A percentile compares a stretch with the other conserved stretches of the same genome.
Evolutionary conservation across 352 stramenopile species (phyloP).

Genomic region (Albugo laibachii): DNA sequence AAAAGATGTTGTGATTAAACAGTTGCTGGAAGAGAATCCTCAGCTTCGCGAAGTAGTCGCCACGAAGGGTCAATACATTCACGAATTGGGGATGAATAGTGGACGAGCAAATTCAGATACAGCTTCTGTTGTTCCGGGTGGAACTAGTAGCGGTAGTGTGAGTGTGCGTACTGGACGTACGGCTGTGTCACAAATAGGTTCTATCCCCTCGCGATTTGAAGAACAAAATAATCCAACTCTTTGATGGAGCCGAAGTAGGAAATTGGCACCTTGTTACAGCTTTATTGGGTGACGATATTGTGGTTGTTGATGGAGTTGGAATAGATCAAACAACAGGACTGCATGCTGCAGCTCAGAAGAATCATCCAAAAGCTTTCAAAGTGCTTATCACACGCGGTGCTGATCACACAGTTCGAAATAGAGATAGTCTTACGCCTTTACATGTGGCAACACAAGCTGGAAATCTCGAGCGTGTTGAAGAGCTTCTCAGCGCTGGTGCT

Average conservation of each 20-base stretch:
- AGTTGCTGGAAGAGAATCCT: constrained; percentile 64
- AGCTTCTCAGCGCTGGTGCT: constrained; percentile 40
- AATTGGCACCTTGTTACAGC: constrained; percentile 69
- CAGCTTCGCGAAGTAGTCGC: constrained; percentile 53
- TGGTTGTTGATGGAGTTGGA: constrained; percentile 70
- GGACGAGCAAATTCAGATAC: constrained; percentile 6
- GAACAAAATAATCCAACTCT: constrained; percentile 80
- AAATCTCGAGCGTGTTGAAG: constrained; percentile 53
- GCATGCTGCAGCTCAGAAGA: constrained; percentile 53
- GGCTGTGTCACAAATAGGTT: constrained; percentile 55
- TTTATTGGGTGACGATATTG: constrained; percentile 57
- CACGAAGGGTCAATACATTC: constrained; percentile 68
- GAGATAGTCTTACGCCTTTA: constrained; percentile 63
- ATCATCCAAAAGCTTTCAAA: constrained; percentile 53
- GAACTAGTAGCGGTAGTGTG: constrained; percentile 3
- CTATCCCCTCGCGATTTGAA: constrained; percentile 66
- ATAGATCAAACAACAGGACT: constrained; percentile 74
- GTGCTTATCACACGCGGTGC: constrained; percentile 48
- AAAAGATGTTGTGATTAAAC: constrained; percentile 76
- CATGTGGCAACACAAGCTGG: constrained; percentile 52
- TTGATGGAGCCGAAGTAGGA: constrained; percentile 64
- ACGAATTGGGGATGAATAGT: constrained; percentile 59
- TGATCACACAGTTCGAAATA: constrained; percentile 38
- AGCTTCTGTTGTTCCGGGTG: not conserved
- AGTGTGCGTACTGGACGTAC: constrained; percentile 7